These are phyloP conservation scores for Sugiyamaella qingdaonensis DNA, from an alignment of 805 yeast genomes.

Conservation along the genomic window DNA sequence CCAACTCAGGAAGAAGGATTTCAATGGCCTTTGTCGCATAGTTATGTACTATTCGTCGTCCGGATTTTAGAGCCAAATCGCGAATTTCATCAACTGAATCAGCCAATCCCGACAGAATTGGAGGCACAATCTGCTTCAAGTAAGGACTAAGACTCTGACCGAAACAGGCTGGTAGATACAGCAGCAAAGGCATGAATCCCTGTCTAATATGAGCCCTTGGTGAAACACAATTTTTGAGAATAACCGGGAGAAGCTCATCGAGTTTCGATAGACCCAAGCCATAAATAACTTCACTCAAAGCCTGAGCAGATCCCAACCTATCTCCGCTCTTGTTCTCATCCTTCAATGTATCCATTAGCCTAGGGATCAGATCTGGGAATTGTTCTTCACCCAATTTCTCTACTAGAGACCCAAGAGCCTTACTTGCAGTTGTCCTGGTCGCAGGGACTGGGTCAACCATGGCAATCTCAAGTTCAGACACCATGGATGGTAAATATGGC, in stretches of 20 bases:
- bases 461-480: constrained; percentile 80
- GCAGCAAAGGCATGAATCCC: constrained; percentile 84
- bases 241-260: constrained; percentile 82
- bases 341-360: constrained; percentile 66
- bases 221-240: constrained; percentile 66
- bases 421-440: constrained; percentile 94
- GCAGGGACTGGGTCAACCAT: constrained; percentile 99
- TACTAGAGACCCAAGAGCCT: constrained; percentile 93
- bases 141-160: constrained; percentile 91
- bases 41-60: constrained; percentile 83
- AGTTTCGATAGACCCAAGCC: constrained; percentile 86
- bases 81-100: constrained; percentile 82
- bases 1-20: constrained; percentile 87
- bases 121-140: constrained; percentile 79
- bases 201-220: constrained; percentile 74
- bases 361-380: constrained; percentile 87
- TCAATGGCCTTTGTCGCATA: constrained; percentile 93
- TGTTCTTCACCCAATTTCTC: constrained; percentile 94
- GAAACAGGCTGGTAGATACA: constrained; percentile 91
- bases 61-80: constrained; percentile 87
- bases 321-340: constrained; percentile 83
- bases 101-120: constrained; percentile 86
- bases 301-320: constrained; percentile 95
- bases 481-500: constrained; percentile 76
- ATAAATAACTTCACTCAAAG: constrained; percentile 85